Base-by-base conservation (phyloP, 495 filamentous ascomycete species). In the Hyaloscypha bicolor region DNA sequence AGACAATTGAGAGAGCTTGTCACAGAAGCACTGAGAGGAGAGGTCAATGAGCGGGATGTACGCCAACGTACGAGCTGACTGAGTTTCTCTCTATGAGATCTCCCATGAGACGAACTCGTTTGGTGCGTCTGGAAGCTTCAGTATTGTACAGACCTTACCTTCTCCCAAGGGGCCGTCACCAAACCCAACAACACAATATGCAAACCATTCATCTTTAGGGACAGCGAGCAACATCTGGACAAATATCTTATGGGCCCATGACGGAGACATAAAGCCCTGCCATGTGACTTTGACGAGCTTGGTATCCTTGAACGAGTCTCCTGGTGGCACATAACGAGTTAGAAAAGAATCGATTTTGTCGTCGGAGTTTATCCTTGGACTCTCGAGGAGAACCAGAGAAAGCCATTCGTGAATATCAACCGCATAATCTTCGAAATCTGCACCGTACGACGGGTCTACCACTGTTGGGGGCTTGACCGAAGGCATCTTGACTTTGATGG, bases 391-490 rank as follows among this genome's bases (percentile, higher is more conserved):
- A 12, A 91, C 79, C 62, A 99, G 80, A 30, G 89, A 89, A 2
- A 97, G 78, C 92, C 93, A 99, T 77, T 99, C 95, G 32, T 92
- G 88, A 12, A 92, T 71, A 16, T 90, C 86, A 2, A 84, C 82
- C 33, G 86, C 85, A 69, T 84, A 85, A 19, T 89, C 83, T 67
- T 88, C 82, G 9, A 91, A 75, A 6, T 86, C 83, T 6, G 83
- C 82, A 29, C 76, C 73, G 31, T 75, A 77, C 19, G 80, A 69
- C 0, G 78, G 71, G 37, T 79, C 70, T 14, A 79, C 68, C 22
- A 80, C 74, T 6, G 76, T 59, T 9, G 78, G 75, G 14, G 81
- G 72, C 64, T 81, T 73, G 21, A 92, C 72, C 0, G 74, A 65
- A 9, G 91, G 90, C 14, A 86, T 74, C 14, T 78, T 72, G 31